Evolutionary conservation across 176 grass and related monocot genomes (phyloP).

Genomic region (Urochloa ruziziensis): DNA sequence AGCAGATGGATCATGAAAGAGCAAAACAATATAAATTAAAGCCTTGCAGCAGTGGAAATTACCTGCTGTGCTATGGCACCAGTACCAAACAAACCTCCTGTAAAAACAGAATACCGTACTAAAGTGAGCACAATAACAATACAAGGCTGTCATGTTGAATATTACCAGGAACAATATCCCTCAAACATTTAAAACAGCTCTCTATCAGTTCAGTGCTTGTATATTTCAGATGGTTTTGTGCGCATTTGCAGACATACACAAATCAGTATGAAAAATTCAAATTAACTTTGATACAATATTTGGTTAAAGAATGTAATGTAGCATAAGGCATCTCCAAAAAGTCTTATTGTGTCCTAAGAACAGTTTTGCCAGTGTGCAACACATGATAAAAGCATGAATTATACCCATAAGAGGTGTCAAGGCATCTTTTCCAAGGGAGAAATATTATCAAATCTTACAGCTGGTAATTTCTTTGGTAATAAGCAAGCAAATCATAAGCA

Average conservation of each 20-base stretch:
- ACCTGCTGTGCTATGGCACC: constrained; percentile 61
- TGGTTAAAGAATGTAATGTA: neutral
- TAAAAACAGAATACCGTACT: constrained; percentile 26
- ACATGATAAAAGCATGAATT: neutral
- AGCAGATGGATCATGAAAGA: constrained; percentile 33
- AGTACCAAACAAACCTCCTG: constrained; percentile 65
- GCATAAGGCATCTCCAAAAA: constrained; percentile 13
- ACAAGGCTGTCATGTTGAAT: neutral
- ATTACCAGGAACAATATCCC: neutral
- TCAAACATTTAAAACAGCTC: neutral
- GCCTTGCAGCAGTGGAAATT: constrained; percentile 24
- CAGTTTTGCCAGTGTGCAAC: neutral
- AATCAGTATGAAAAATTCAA: neutral
- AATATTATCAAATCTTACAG: neutral
- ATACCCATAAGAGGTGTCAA: neutral
- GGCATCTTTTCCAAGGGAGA: neutral
- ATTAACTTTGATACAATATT: neutral
- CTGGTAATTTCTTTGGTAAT: constrained; percentile 4
- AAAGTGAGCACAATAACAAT: constrained; percentile 5
- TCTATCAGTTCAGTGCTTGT: neutral
- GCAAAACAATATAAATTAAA: constrained; percentile 4
- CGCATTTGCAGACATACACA: neutral
- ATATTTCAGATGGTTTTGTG: neutral
- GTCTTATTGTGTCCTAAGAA: neutral
- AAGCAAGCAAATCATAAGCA: neutral